These are phyloP conservation scores for Spergularia marina DNA, from an alignment of 148 eudicot species.

Conservation along the genomic window DNA sequence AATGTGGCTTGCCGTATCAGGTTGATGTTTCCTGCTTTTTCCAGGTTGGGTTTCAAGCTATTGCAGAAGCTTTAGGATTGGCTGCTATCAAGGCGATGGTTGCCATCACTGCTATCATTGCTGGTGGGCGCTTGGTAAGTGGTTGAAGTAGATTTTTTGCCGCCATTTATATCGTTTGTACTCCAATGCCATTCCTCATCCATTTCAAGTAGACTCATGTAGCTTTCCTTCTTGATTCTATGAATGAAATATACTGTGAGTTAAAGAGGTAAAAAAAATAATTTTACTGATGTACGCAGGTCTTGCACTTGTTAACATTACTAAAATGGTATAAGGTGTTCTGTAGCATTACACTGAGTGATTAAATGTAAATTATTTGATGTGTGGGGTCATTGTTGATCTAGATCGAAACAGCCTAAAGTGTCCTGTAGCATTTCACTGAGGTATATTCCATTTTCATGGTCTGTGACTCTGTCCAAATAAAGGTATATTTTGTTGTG, in stretches of 20 bases:
- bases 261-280: neutral
- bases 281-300: neutral
- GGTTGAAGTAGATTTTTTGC: neutral
- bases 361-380: too few species aligned
- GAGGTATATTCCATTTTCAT: too few species aligned
- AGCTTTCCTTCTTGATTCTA: neutral
- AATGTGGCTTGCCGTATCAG: neutral
- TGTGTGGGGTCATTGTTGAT: too few species aligned
- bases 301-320: neutral
- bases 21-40: constrained; percentile 20
- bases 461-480: too few species aligned
- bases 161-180: constrained; percentile 5
- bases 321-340: neutral
- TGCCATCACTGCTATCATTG: constrained; percentile 93
- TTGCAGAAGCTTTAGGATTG: constrained; percentile 96
- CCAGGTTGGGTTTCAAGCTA: constrained; percentile 95
- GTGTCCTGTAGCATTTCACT: too few species aligned
- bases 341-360: neutral
- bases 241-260: neutral
- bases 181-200: too few species aligned
- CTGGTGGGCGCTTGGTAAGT: constrained; percentile 98
- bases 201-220: neutral
- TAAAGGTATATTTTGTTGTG: too few species aligned
- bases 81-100: constrained; percentile 97
- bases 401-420: too few species aligned